A percentile compares a stretch with the other conserved stretches of the same genome.
phyloP scores from a whole-genome alignment of 495 filamentous ascomycete genomes.

The Penicillium pulvis region DNA sequence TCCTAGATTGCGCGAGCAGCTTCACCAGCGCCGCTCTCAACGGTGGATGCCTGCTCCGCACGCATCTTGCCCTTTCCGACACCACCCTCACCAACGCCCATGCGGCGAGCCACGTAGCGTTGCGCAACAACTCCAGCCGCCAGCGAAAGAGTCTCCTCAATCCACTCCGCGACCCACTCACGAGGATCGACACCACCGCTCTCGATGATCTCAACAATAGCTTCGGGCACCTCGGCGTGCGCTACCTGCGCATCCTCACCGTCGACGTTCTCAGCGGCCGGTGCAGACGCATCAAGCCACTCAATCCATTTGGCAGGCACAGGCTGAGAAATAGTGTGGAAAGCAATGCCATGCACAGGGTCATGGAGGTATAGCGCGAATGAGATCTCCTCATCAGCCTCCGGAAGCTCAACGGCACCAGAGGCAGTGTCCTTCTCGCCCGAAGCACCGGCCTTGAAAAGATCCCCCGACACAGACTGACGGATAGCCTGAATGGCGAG shows the following conservation, averaged over 20 bases:
- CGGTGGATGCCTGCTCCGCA: conserved; percentile 66
- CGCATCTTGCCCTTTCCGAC: conserved; percentile 73
- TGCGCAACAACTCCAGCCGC: conserved; percentile 88
- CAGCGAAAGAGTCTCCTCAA: conserved; percentile 84
- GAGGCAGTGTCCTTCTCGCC: conserved; percentile 58
- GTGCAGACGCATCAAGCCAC: conserved; percentile 82
- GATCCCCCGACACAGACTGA: conserved; percentile 58
- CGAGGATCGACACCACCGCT: conserved; percentile 88
- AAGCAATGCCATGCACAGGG: conserved; percentile 88
- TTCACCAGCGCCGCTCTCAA: conserved; percentile 78
- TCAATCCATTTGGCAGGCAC: conserved; percentile 86
- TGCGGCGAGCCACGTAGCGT: conserved; percentile 89
- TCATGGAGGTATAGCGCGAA: conserved; percentile 95
- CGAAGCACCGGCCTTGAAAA: conserved; percentile 64
- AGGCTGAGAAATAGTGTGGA: conserved; percentile 77
- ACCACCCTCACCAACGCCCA: conserved; percentile 90
- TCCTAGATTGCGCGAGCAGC: conserved; percentile 68
- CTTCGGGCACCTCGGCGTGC: conserved; percentile 64
- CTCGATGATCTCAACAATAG: conserved; percentile 86
- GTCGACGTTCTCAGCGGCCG: conserved; percentile 45
- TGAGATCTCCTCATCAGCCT: conserved; percentile 60
- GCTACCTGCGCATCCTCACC: conserved; percentile 37
- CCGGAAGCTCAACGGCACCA: conserved; percentile 52
- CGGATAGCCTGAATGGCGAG: conserved; percentile 85
- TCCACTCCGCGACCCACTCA: conserved; percentile 97